Evolutionary conservation across 2,329 filamentous ascomycete species (phyloP), one percentile per base, ranked within the genome.

Genomic region (Pyricularia pennisetigena): DNA sequence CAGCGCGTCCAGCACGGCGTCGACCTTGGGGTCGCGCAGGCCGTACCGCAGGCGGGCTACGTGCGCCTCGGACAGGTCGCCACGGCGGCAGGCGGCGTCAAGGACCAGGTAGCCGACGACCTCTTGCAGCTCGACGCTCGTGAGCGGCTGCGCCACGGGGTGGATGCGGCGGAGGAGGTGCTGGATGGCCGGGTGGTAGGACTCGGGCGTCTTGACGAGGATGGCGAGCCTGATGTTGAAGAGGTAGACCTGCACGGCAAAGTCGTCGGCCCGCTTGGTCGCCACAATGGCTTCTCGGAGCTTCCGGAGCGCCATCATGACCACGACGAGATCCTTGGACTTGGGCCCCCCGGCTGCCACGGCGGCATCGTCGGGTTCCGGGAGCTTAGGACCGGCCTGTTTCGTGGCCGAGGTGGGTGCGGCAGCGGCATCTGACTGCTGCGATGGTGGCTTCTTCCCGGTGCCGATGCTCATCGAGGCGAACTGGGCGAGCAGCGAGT

Each of bases 171-270:
- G 85, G 14, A 99, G 82, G 2, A 97, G 85, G 73, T 97, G 88
- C 57, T 91, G 85, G 26, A 98, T 86, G 1, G 94, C 93, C 0
- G 94, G 93, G 71, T 94, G 90, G 77, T 98, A 99, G 1, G 93
- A 93, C 72, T 97, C 92, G 72, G 90, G 91, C 73, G 96, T 90
- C 71, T 89, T 88, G 69, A 90, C 88, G 41, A 97, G 85, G 70
- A 99, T 89, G 28, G 91, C 89, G 29, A 94, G 84, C 68, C 94
- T 90, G 73, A 97, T 92, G 74, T 92, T 93, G 82, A 98, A 98
- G 70, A 97, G 88, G 79, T 98, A 97, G 20, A 89, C 92, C 72
- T 93, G 89, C n/a, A 91, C 88, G 1, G 94, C 89, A 78, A 99
- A 99, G 67, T 86, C 82, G 75, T 97, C 91, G 49, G 84, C 82